Base-by-base conservation (phyloP, 2,329 filamentous ascomycete species). In the Aspergillus sp. region DNA sequence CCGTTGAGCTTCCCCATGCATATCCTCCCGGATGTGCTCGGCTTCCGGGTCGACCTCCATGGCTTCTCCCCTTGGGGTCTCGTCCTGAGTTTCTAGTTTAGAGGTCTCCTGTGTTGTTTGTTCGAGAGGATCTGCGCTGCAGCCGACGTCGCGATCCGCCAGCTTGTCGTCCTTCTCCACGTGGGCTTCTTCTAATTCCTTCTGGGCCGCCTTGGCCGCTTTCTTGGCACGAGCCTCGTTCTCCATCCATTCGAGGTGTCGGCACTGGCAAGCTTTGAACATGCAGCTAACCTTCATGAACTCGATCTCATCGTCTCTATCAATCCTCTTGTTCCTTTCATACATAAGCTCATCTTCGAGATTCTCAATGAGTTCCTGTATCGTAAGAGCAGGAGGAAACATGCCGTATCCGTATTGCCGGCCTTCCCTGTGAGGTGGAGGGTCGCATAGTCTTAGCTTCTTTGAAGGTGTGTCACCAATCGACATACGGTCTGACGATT, bases 271-370 rank as follows among this genome's bases (percentile, higher is more conserved):
- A 56, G 76, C 73, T 60, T 79, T 74, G 62, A 83, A 82, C 64
- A 82, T 79, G 59, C 81, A 83, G 65, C 83, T 80, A 69, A 82
- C 78, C 50, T 79, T 79, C 72, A 83, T 68, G 63, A 81, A 82
- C 34, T 82, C 72, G 3, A 88, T 78, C 75, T 87, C 81, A 31
- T 87, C 85, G 65, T 87, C 82, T 0, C 85, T 85, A 30, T 83
- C 79, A 58, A 77, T 72, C 62, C 84, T 79, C 58, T 82, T 74
- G 49, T 78, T 78, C 66, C 78, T 80, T 71, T 88, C 85, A 31
- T 74, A 73, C 28, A 76, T 71, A 4, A 89, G 77, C 59, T 86
- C 81, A 48, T 84, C 79, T 60, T 82, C 79, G 11, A 82, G 64
- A 2, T 75, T 70, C 3, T 75, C 69, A 23, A 87, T 67, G n/a